phyloP scores from a whole-genome alignment of 2,329 filamentous ascomycete species.

The Podosphaera xanthii region DNA sequence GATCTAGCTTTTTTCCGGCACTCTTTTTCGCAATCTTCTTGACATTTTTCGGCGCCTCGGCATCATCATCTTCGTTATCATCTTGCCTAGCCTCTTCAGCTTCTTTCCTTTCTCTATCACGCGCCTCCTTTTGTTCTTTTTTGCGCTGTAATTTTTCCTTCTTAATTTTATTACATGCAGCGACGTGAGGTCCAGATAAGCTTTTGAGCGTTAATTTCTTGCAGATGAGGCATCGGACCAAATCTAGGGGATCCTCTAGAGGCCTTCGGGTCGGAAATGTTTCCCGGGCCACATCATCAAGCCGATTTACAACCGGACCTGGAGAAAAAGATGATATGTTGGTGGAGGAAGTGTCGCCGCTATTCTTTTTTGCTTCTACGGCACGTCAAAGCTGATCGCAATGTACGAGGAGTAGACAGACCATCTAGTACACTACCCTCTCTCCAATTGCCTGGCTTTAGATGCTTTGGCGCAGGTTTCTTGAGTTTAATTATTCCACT shows the following conservation, averaged over 20 bases:
- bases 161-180: slow-evolving; percentile 51
- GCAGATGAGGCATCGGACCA: slow-evolving; percentile 80
- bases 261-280: slow-evolving; percentile 66
- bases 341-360: slow-evolving; percentile 20
- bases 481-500: slow-evolving; percentile 36
- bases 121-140: slow-evolving; percentile 17
- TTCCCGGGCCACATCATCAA: slow-evolving; percentile 55
- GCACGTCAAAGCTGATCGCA: not conserved
- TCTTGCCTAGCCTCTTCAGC: slow-evolving; percentile 12
- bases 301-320: slow-evolving; percentile 35
- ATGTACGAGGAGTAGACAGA: slow-evolving; percentile 16
- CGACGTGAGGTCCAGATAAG: slow-evolving; percentile 57
- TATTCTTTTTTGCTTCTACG: slow-evolving; percentile 31
- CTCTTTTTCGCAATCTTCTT: slow-evolving; percentile 33
- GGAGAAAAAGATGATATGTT: slow-evolving; percentile 23
- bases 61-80: slow-evolving; percentile 21
- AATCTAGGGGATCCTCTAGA: slow-evolving; percentile 55
- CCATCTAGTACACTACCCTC: slow-evolving; percentile 41
- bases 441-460: slow-evolving; percentile 47
- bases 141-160: slow-evolving; percentile 16
- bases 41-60: slow-evolving; percentile 14
- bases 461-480: slow-evolving; percentile 36
- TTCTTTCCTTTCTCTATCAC: slow-evolving; percentile 22
- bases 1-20: slow-evolving; percentile 37
- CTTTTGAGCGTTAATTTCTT: slow-evolving; percentile 67